These are phyloP conservation scores for Arthroderma sp. DNA, from an alignment of 2,329 filamentous ascomycete species.

Conservation along the genomic window DNA sequence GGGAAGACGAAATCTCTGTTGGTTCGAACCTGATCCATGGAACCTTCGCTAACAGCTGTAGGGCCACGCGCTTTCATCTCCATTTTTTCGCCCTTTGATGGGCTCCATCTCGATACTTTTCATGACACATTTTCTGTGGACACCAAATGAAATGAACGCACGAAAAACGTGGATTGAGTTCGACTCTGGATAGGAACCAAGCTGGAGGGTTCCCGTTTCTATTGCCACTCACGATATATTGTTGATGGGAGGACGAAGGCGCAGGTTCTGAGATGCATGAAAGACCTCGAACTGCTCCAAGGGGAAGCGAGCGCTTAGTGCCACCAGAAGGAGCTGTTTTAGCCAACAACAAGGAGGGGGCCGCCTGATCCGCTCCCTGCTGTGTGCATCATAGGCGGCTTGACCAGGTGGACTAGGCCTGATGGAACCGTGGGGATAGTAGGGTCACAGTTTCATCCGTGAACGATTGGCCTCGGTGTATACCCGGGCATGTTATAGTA, in stretches of 20 bases:
- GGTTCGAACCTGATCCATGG: neutral
- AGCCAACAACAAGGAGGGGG: neutral
- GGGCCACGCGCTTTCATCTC: neutral
- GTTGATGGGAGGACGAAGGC: neutral
- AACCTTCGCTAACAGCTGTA: neutral
- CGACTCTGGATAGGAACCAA: constrained; percentile 1
- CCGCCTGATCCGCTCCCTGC: neutral
- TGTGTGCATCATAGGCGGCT: neutral
- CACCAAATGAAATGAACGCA: neutral
- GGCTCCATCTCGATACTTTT: neutral
- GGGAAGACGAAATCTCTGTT: neutral
- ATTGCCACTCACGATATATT: neutral
- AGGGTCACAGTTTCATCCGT: neutral
- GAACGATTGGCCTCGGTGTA: neutral
- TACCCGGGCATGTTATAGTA: neutral
- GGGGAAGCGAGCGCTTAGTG: neutral
- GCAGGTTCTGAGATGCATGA: neutral
- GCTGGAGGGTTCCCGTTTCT: neutral
- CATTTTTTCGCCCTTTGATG: neutral
- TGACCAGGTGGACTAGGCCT: neutral
- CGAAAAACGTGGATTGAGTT: neutral
- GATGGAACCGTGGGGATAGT: neutral
- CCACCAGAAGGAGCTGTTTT: neutral
- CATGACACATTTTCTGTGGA: neutral
- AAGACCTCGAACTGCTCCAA: neutral